A percentile compares a stretch with the other conserved stretches of the same genome.
These are phyloP conservation scores for Lachancea meyersii DNA, from an alignment of 805 yeast species.

Conservation along the genomic window DNA sequence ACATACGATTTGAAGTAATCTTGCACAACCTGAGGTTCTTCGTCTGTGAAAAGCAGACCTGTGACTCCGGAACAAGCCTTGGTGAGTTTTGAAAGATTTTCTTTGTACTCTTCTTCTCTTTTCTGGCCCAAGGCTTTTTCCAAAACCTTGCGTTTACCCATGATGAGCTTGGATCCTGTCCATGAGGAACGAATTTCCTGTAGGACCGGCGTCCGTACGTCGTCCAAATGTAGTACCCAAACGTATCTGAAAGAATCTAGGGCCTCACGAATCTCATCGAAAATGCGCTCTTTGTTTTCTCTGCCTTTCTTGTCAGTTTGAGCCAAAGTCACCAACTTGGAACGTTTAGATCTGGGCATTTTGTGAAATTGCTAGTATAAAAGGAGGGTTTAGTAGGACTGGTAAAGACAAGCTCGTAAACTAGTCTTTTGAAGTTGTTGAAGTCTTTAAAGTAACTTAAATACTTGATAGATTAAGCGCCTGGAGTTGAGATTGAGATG, in stretches of 20 bases:
- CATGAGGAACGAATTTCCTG: slow-evolving; percentile 91
- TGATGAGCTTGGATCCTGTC: slow-evolving; percentile 80
- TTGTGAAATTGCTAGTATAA: not conserved
- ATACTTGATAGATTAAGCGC: not conserved
- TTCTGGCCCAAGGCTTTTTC: slow-evolving; percentile 88
- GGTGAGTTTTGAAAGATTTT: slow-evolving; percentile 66
- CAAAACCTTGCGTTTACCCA: slow-evolving; percentile 90
- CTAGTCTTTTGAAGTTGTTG: not conserved
- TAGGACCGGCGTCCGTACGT: slow-evolving; percentile 91
- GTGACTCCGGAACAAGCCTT: slow-evolving; percentile 66
- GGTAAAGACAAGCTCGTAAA: not conserved
- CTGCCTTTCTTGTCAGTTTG: slow-evolving; percentile 94
- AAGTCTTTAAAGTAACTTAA: not conserved
- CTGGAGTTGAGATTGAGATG: not conserved
- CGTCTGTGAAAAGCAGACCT: slow-evolving; percentile 86
- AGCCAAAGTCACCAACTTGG: slow-evolving; percentile 90
- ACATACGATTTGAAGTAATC: slow-evolving; percentile 78
- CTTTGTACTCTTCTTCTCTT: slow-evolving; percentile 84
- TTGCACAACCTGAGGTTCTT: slow-evolving; percentile 78
- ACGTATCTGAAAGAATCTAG: slow-evolving; percentile 70
- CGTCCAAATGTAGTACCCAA: slow-evolving; percentile 83
- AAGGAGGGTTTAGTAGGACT: not conserved
- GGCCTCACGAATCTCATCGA: slow-evolving; percentile 80
- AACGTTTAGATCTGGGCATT: slow-evolving; percentile 97
- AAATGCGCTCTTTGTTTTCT: slow-evolving; percentile 84